Evolutionary conservation across 2,329 filamentous ascomycete genomes (phyloP).

Genomic region (Botrytis aclada): DNA sequence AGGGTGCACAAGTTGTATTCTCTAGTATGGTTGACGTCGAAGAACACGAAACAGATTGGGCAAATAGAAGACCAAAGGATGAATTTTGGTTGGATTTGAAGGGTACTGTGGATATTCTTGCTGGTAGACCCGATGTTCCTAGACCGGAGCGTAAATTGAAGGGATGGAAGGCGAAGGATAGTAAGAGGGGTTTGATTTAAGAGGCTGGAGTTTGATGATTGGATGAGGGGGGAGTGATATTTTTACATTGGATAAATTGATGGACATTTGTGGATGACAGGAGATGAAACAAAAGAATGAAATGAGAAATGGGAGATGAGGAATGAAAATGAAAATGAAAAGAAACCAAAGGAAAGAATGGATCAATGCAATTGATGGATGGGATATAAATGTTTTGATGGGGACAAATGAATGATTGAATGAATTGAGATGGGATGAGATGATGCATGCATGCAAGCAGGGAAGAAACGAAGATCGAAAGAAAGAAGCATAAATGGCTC

Average conservation of each 20-base stretch:
- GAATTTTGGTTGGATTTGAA: conserved; percentile 85
- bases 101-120: conserved; percentile 78
- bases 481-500: background rate
- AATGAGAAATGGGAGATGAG: background rate
- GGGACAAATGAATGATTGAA: background rate
- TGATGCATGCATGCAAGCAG: background rate
- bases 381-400: background rate
- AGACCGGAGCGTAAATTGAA: conserved; percentile 49
- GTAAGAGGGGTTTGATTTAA: conserved; percentile 22
- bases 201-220: background rate
- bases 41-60: conserved; percentile 86
- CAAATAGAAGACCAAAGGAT: conserved; percentile 75
- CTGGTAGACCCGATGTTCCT: conserved; percentile 58
- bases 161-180: conserved; percentile 24
- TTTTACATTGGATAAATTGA: background rate
- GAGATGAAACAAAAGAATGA: background rate
- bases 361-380: background rate
- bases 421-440: background rate
- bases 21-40: conserved; percentile 78
- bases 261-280: background rate
- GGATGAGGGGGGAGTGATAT: background rate
- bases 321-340: background rate
- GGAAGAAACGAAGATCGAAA: background rate
- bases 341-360: background rate
- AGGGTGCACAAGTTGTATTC: conserved; percentile 87